Percentiles rank a stretch among this genome's conserved stretches.
Conservation (phyloP, 2,329 filamentous ascomycete genomes). For the Phialemonium atrogriseum region DNA sequence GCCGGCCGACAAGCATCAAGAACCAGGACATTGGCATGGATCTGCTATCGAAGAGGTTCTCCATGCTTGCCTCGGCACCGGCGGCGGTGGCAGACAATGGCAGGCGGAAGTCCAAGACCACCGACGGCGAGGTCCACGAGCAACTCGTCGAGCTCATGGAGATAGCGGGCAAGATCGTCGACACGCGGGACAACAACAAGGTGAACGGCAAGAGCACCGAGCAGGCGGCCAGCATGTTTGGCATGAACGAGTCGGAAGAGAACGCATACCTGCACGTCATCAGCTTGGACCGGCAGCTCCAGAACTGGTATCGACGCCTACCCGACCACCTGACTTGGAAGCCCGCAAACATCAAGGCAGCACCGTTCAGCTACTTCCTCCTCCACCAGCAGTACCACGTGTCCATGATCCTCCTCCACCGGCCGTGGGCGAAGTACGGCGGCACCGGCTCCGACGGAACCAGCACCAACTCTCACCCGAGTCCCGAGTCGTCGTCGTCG, state of each 20-base stretch:
- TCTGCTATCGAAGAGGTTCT: conserved; percentile 34
- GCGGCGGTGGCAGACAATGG: conserved; percentile 21
- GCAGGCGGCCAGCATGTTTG: conserved; percentile 20
- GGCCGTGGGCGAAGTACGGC: conserved; percentile 44
- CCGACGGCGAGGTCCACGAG: conserved; percentile 34
- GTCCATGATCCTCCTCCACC: conserved; percentile 42
- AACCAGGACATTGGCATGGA: conserved; percentile 40
- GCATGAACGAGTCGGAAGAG: conserved; percentile 27
- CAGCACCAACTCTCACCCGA: conserved; percentile 22
- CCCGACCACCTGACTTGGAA: conserved; percentile 40
- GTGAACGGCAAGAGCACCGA: conserved; percentile 22
- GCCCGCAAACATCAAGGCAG: conserved; percentile 40
- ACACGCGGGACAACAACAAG: conserved; percentile 28
- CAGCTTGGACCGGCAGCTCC: conserved; percentile 42
- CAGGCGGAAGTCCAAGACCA: conserved; percentile 14
- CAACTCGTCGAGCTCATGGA: conserved; percentile 48
- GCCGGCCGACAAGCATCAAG: conserved; percentile 45
- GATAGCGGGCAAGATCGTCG: conserved; percentile 42
- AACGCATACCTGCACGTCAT: conserved; percentile 41
- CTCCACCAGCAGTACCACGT: conserved; percentile 48
- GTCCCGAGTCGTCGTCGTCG: conserved; percentile 11
- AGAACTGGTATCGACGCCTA: conserved; percentile 44
- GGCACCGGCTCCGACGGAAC: conserved; percentile 23
- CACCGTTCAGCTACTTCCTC: conserved; percentile 42
- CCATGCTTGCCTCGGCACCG: conserved; percentile 28